phyloP scores from a whole-genome alignment of 108 stramenopile genomes.

The Stephanodiscus triporus region DNA sequence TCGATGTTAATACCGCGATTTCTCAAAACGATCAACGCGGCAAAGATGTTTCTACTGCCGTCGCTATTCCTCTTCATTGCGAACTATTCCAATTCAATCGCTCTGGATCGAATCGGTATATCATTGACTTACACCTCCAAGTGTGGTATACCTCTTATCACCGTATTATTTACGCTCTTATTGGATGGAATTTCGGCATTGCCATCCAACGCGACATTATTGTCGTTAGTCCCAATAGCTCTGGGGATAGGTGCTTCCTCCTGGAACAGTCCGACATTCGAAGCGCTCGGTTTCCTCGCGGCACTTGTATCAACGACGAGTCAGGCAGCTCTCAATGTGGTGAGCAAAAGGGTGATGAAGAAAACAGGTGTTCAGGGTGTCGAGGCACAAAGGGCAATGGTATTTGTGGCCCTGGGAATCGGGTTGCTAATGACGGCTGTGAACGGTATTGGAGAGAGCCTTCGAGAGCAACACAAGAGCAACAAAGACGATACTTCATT shows the following conservation, averaged over 20 bases:
- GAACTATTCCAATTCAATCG: constrained; percentile 73
- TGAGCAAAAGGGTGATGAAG: constrained; percentile 65
- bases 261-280: constrained; percentile 78
- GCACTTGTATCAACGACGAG: constrained; percentile 69
- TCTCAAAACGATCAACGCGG: constrained; percentile 42
- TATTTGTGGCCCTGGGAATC: constrained; percentile 68
- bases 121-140: constrained; percentile 81
- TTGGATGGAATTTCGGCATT: constrained; percentile 65
- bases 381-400: constrained; percentile 75
- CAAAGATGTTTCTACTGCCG: constrained; percentile 58
- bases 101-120: constrained; percentile 77
- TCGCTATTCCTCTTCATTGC: constrained; percentile 73
- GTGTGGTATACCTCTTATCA: constrained; percentile 79
- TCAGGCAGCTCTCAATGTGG: constrained; percentile 73
- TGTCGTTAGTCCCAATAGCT: constrained; percentile 75
- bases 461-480: constrained; percentile 29
- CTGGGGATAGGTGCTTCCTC: constrained; percentile 74
- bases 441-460: constrained; percentile 29
- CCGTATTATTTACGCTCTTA: constrained; percentile 64
- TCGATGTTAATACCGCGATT: constrained; percentile 41
- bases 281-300: constrained; percentile 64
- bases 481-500: constrained; percentile 1
- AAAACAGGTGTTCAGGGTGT: constrained; percentile 56
- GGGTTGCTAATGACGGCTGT: constrained; percentile 40
- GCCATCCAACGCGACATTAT: constrained; percentile 54